Evolutionary conservation across 225 moss, liverwort and hornwort genomes (phyloP), one percentile per base, ranked within the genome.

Genomic region (Marchantia polymorpha): DNA sequence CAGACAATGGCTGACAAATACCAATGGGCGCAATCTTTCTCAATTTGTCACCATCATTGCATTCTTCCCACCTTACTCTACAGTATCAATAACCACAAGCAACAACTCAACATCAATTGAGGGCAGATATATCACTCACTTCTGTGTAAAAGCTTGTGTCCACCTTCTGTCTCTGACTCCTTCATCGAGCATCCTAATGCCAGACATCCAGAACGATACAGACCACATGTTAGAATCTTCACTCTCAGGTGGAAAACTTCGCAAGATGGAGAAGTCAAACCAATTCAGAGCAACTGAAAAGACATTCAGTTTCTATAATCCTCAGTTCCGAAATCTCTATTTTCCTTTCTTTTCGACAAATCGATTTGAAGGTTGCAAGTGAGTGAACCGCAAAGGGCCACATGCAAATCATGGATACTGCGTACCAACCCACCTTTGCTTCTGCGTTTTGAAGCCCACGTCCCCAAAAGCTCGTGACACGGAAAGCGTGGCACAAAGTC

Each of bases 391-490:
- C 3, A 39, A 39, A 39, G 39, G 39, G 39, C 39, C 39, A 39
- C 39, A 19, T 56, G 56, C 56, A 56, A 56, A 56, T 56, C 13
- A 56, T 12, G 14, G 14, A 13, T 4, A 49, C 5, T 11, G 20
- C 14, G 22, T 26, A 6, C 22, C 19, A 49, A 49, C 77, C 23
- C 80, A 97, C 96, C 92, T 79, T 82, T 89, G 87, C 83, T 92
- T 97, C 76, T 87, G 92, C 55, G 93, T 87, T 84, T 97, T 97
- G 53, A 90, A 90, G 22, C 52, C 60, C 25, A 86, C 83, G 82
- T 97, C 92, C 65, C 97, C 97, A 77, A 97, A 97, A 61, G 97
- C 97, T 17, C 97, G 89, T 68, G 97, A 94, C 52, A 97, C 91
- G 49, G 97, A 89, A 1, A 97, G 91, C 69, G 84, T 83, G 52